phyloP scores from a whole-genome alignment of 768 basidiomycete genomes.

The Cyathus striatus region DNA sequence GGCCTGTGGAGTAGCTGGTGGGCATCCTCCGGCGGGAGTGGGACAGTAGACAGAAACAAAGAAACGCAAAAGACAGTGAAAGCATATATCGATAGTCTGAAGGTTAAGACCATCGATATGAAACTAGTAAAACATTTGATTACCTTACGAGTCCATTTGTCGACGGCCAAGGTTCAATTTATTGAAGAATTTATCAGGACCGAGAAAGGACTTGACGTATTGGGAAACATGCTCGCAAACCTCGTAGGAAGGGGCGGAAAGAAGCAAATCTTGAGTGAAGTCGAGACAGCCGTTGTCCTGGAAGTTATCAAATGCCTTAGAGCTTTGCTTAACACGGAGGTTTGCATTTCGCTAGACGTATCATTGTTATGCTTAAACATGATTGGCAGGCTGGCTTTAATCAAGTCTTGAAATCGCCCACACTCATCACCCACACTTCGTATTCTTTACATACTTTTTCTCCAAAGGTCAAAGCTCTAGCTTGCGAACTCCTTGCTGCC shows the following conservation, averaged over 20 bases:
- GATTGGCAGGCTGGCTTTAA: conserved; percentile 61
- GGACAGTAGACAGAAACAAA: conserved; percentile 22
- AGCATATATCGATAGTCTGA: conserved; percentile 61
- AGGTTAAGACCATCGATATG: conserved; percentile 46
- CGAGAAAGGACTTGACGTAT: conserved; percentile 59
- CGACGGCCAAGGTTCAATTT: conserved; percentile 76
- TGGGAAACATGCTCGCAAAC: conserved; percentile 52
- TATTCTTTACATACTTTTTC: conserved; percentile 66
- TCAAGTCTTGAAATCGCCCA: conserved; percentile 57
- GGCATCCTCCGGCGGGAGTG: conserved; percentile 59
- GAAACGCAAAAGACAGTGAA: conserved; percentile 44
- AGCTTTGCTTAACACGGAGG: conserved; percentile 82
- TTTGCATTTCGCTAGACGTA: conserved; percentile 36
- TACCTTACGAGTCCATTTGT: conserved; percentile 78
- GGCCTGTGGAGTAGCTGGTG: conserved; percentile 77
- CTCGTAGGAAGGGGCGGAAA: conserved; percentile 69
- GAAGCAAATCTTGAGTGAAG: conserved; percentile 52
- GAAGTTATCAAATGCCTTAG: conserved; percentile 79
- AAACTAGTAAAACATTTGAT: conserved; percentile 76
- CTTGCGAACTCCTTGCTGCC: conserved; percentile 78
- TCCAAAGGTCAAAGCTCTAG: conserved; percentile 62
- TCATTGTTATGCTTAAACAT: background rate
- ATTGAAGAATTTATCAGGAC: conserved; percentile 69
- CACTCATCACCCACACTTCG: conserved; percentile 65
- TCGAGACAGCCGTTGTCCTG: conserved; percentile 61